A percentile compares a stretch with the other conserved stretches of the same genome.
Conservation (phyloP, 768 basidiomycete genomes). For the Tephrocybe sp. region DNA sequence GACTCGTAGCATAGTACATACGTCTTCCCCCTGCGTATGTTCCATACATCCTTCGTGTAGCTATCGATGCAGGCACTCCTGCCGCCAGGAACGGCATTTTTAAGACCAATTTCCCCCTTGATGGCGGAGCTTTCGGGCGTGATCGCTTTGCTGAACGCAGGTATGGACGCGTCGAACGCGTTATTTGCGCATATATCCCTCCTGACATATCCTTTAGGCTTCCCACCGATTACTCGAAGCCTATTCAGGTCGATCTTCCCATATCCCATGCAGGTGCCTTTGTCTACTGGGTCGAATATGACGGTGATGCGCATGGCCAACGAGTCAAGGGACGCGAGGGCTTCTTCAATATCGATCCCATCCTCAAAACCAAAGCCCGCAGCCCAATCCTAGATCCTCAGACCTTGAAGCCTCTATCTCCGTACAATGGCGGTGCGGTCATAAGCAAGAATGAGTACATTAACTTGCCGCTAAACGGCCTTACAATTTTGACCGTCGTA, state of each 20-base stretch:
- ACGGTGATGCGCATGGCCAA: constrained; percentile 52
- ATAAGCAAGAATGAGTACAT: constrained; percentile 49
- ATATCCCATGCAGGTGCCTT: constrained; percentile 98
- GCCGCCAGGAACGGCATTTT: constrained; percentile 89
- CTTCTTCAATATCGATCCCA: constrained; percentile 95
- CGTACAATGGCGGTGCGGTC: constrained; percentile 49
- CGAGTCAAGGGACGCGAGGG: constrained; percentile 84
- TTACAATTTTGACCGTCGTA: constrained; percentile 86
- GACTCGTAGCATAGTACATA: constrained; percentile 65
- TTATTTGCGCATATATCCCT: constrained; percentile 20
- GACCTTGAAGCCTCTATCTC: constrained; percentile 46
- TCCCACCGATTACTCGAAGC: constrained; percentile 84
- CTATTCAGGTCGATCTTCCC: constrained; percentile 91
- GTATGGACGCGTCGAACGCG: constrained; percentile 39
- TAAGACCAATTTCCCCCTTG: constrained; percentile 95
- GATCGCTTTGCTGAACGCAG: constrained; percentile 71
- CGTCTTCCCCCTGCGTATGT: constrained; percentile 88
- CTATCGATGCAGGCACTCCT: constrained; percentile 89
- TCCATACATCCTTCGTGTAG: constrained; percentile 90
- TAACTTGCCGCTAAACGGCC: constrained; percentile 82
- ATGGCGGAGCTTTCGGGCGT: constrained; percentile 84
- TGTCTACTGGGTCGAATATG: constrained; percentile 93
- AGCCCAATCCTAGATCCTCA: constrained; percentile 67
- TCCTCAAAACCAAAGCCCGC: constrained; percentile 75
- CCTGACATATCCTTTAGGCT: constrained; percentile 46